Conservation (phyloP, 1,284 basidiomycete species). For the Bondarzewia mesenterica region DNA sequence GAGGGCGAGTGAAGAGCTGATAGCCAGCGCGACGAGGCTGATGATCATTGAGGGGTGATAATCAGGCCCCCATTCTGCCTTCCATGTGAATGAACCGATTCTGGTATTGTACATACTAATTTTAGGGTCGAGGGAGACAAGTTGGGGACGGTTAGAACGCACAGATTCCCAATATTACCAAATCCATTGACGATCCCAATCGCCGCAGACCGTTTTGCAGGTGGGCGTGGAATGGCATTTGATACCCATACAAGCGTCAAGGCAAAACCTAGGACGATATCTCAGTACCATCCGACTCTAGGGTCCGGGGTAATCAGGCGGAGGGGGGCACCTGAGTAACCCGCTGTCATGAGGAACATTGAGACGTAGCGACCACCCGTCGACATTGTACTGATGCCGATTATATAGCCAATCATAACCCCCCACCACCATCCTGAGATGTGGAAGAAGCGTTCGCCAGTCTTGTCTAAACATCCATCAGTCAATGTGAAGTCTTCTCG, state of each 20-base stretch:
- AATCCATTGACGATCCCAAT: slow-evolving; percentile 36
- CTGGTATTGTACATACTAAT: slow-evolving; percentile 12
- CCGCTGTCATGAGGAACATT: neutral
- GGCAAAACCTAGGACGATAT: slow-evolving; percentile 43
- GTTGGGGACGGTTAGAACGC: slow-evolving; percentile 7
- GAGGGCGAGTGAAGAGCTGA: slow-evolving; percentile 21
- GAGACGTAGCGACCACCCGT: slow-evolving; percentile 52
- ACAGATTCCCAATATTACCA: slow-evolving; percentile 33
- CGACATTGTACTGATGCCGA: slow-evolving; percentile 46
- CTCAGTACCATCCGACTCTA: no score
- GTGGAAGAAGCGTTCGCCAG: slow-evolving; percentile 65
- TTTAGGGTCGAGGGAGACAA: neutral
- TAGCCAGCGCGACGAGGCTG: slow-evolving; percentile 21
- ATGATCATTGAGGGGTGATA: slow-evolving; percentile 32
- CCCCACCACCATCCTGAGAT: slow-evolving; percentile 51
- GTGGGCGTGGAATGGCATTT: slow-evolving; percentile 54
- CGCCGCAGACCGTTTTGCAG: slow-evolving; percentile 45
- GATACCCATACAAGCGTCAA: slow-evolving; percentile 58
- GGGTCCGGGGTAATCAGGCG: no score
- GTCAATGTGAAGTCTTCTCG: neutral
- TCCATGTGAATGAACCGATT: slow-evolving; percentile 31
- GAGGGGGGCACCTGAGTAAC: neutral
- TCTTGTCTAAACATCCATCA: slow-evolving; percentile 33
- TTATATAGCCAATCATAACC: slow-evolving; percentile 56
- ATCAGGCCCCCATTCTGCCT: slow-evolving; percentile 28